Conservation (phyloP, 164 flowering plant genomes). For the Malania oleifera region DNA sequence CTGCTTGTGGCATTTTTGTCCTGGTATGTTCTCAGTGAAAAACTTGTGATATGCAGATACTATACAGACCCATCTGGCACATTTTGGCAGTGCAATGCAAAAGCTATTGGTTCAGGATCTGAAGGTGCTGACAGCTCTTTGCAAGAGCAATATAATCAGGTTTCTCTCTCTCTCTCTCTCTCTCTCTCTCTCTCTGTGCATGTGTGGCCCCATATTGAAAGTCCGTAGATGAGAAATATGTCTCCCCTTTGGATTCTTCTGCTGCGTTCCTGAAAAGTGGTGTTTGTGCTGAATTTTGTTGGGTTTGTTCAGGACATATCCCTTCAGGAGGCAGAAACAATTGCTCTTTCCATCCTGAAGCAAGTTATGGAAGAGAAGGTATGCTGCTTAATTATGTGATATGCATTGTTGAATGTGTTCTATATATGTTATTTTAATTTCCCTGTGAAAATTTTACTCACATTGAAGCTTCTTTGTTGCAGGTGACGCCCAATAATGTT, state of each 20-base stretch:
- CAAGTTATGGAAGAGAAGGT: constrained; percentile 7
- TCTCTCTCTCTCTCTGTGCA: too few relatives aligned
- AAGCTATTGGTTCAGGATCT: constrained; percentile 6
- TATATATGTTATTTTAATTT: too few relatives aligned
- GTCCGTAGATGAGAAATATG: too few relatives aligned
- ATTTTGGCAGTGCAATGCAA: constrained; percentile 8
- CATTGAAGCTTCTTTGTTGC: background rate
- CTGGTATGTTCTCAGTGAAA: too few relatives aligned
- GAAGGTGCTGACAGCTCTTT: constrained; percentile 10
- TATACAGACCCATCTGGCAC: constrained; percentile 6
- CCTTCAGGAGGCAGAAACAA: background rate
- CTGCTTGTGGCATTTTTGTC: too few relatives aligned
- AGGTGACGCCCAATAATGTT: constrained; percentile 6
- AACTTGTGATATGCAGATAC: background rate
- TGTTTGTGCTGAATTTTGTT: too few relatives aligned
- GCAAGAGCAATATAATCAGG: constrained; percentile 6
- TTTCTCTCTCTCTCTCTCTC: background rate
- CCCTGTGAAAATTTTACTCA: too few relatives aligned
- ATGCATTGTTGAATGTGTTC: too few relatives aligned
- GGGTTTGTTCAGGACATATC: background rate
- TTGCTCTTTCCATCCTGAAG: constrained; percentile 7
- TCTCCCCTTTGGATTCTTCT: too few relatives aligned
- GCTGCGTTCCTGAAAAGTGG: too few relatives aligned
- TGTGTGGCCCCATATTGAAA: too few relatives aligned
- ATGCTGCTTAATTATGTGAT: background rate